These are phyloP conservation scores for Medicago ruthenica DNA, from an alignment of 306 rosid species.

Conservation along the genomic window DNA sequence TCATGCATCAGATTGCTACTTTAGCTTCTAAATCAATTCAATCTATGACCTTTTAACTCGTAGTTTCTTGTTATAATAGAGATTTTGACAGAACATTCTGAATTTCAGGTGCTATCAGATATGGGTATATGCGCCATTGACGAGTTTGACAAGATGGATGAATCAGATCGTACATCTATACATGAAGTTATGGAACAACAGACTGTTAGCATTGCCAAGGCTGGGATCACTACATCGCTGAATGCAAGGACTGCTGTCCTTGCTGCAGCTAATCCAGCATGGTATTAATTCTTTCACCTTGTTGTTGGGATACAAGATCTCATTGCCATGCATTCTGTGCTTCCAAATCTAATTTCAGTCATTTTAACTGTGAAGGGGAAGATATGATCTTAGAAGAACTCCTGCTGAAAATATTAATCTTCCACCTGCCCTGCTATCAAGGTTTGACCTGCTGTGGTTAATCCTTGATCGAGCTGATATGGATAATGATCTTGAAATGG, in stretches of 20 bases:
- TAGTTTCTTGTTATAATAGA: conserved; percentile 32
- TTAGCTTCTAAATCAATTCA: conserved; percentile 5
- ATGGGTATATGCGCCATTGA: conserved; percentile 99
- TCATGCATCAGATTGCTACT: conserved; percentile 22
- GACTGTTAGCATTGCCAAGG: conserved; percentile 99
- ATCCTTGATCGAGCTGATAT: conserved; percentile 98
- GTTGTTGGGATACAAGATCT: conserved; percentile 22
- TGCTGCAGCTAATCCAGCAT: conserved; percentile 99
- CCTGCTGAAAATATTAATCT: conserved; percentile 99
- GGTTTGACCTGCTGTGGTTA: conserved; percentile 96
- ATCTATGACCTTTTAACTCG: conserved; percentile 29
- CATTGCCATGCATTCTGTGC: conserved; percentile 14
- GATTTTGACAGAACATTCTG: conserved; percentile 38
- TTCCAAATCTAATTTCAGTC: conserved; percentile 43
- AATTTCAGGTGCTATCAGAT: conserved; percentile 87
- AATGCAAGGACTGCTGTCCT: conserved; percentile 99
- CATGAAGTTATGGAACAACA: conserved; percentile 99
- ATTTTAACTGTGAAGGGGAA: conserved; percentile 72
- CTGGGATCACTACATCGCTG: conserved; percentile 95
- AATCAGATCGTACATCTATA: conserved; percentile 95
- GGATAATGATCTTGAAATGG: conserved; percentile 98
- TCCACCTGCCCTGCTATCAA: conserved; percentile 93
- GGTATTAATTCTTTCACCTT: conserved; percentile 56
- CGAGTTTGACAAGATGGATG: conserved; percentile 99
- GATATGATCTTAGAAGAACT: conserved; percentile 94